Percentiles rank a stretch among this genome's conserved stretches.
These are phyloP conservation scores for Pythium oligandrum DNA, from an alignment of 352 stramenopile species.

Conservation along the genomic window DNA sequence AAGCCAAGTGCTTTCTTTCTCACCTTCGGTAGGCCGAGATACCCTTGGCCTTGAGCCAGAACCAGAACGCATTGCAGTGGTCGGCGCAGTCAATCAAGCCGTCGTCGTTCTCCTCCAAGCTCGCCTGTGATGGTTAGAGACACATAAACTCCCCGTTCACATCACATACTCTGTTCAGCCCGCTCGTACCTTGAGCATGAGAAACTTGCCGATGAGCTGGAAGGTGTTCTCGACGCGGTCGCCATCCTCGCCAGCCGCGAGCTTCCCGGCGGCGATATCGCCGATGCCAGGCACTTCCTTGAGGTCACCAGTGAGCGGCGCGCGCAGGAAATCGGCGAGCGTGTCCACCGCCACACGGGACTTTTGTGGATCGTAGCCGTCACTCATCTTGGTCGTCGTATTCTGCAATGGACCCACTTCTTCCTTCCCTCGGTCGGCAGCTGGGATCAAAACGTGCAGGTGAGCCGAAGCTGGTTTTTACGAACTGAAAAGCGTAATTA, in stretches of 20 bases:
- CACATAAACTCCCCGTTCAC: not conserved
- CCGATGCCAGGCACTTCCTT: conserved; percentile 95
- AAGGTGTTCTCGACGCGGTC: conserved; percentile 96
- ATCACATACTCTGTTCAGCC: not conserved
- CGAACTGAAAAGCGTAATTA: conserved; percentile 5
- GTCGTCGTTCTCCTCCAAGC: conserved; percentile 86
- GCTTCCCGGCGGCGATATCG: conserved; percentile 82
- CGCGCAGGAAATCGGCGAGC: conserved; percentile 90
- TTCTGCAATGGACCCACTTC: conserved; percentile 1
- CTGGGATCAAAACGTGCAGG: conserved; percentile 1
- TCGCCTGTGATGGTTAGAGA: conserved; percentile 40
- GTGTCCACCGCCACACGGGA: conserved; percentile 89
- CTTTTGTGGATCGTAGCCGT: conserved; percentile 90
- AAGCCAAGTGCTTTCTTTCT: not conserved
- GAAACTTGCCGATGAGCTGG: conserved; percentile 95
- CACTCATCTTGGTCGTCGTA: conserved; percentile 31
- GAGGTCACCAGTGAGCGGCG: conserved; percentile 89
- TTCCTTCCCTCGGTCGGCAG: not conserved
- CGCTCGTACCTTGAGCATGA: conserved; percentile 71
- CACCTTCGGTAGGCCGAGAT: conserved; percentile 92
- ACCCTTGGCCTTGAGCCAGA: conserved; percentile 94
- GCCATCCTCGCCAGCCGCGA: conserved; percentile 71
- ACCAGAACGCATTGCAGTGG: conserved; percentile 97
- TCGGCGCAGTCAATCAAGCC: conserved; percentile 89
- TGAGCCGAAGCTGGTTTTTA: conserved; percentile 1